phyloP scores from a whole-genome alignment of 192 early-diverging fungal species.

The Mortierella antarctica region DNA sequence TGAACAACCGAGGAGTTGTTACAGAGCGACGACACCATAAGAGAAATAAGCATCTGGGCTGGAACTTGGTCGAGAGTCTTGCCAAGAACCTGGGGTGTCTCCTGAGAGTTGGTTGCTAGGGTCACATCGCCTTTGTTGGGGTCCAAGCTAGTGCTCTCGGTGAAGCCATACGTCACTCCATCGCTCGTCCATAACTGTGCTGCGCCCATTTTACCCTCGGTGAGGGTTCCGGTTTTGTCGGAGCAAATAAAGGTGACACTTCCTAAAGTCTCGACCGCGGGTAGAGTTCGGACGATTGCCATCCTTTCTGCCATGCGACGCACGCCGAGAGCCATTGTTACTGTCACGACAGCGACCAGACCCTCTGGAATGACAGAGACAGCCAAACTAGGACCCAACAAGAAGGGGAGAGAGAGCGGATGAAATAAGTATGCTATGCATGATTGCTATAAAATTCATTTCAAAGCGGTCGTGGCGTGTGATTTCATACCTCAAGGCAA shows the following conservation, averaged over 20 bases:
- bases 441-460: background rate
- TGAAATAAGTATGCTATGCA: background rate
- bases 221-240: constrained; percentile 97
- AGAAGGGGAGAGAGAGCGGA: background rate
- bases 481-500: constrained; percentile 77
- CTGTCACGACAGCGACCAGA: constrained; percentile 95
- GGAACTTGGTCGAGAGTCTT: constrained; percentile 59
- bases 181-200: constrained; percentile 85
- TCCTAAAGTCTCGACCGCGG: constrained; percentile 95
- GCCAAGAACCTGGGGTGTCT: constrained; percentile 53
- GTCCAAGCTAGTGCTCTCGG: constrained; percentile 66
- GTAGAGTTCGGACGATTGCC: constrained; percentile 92
- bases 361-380: constrained; percentile 99
- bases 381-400: constrained; percentile 72
- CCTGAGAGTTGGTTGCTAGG: constrained; percentile 20
- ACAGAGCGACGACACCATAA: constrained; percentile 85
- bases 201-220: constrained; percentile 97
- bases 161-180: constrained; percentile 71
- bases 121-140: constrained; percentile 59
- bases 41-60: constrained; percentile 63
- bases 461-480: background rate
- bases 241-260: constrained; percentile 98
- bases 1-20: constrained; percentile 84
- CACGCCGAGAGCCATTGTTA: constrained; percentile 98
- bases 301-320: constrained; percentile 88